A percentile compares a stretch with the other conserved stretches of the same genome.
Conservation (phyloP, 1,284 basidiomycete species). For the Pascua guehoae region DNA sequence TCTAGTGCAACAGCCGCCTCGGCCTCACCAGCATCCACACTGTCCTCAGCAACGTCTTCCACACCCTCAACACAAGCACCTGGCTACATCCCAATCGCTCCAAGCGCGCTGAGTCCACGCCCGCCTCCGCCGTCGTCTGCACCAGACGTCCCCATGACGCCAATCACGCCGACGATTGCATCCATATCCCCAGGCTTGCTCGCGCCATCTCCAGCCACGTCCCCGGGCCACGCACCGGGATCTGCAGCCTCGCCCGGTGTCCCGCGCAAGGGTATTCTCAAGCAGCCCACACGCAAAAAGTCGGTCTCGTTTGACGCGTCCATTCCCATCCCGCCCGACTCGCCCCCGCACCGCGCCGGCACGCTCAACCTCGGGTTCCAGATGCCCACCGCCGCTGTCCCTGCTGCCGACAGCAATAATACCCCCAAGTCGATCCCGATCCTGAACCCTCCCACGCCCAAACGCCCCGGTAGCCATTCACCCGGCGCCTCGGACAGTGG, state of each 20-base stretch:
- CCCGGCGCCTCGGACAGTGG: conserved; percentile 1
- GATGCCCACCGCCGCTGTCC: background rate
- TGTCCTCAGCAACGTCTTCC: no score
- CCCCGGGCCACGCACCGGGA: background rate
- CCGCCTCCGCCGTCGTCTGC: background rate
- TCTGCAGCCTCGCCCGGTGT: background rate
- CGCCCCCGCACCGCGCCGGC: conserved; percentile 15
- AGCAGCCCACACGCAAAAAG: conserved; percentile 38
- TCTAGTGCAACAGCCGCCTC: no score
- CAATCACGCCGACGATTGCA: background rate
- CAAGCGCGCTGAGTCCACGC: no score
- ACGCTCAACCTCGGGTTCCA: background rate
- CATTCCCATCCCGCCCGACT: conserved; percentile 35
- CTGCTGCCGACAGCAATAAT: no score
- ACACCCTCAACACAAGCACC: no score
- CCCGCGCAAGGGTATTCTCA: conserved; percentile 36
- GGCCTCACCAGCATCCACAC: no score
- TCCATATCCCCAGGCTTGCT: background rate
- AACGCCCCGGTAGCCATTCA: no score
- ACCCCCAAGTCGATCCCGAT: conserved; percentile 29
- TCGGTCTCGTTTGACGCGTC: conserved; percentile 42
- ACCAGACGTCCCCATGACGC: background rate
- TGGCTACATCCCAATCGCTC: no score
- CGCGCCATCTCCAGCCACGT: background rate
- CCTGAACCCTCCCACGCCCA: conserved; percentile 29